Evolutionary conservation across 2,329 filamentous ascomycete genomes (phyloP).

Genomic region (Ilyonectria mors-panacis): DNA sequence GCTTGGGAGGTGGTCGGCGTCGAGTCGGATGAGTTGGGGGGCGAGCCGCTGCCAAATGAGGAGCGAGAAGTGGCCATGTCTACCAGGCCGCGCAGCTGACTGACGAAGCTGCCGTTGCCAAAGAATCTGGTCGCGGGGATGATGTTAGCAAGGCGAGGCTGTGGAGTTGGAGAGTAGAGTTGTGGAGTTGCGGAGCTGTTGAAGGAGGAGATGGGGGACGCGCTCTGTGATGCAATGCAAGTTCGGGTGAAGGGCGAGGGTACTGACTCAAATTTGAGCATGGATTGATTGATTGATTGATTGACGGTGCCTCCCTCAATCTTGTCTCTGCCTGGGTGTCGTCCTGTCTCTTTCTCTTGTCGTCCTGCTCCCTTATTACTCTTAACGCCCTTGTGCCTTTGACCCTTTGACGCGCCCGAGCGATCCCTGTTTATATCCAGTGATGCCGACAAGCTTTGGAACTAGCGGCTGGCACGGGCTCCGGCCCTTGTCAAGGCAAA

Average conservation of each 20-base stretch:
- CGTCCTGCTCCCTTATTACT: conserved; percentile 30
- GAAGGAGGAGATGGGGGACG: conserved; percentile 6
- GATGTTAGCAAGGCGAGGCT: conserved; percentile 31
- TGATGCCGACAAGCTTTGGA: conserved; percentile 38
- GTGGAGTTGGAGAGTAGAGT: not conserved
- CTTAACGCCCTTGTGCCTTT: conserved; percentile 27
- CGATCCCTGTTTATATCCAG: conserved; percentile 46
- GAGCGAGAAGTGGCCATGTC: conserved; percentile 46
- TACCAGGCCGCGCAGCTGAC: conserved; percentile 50
- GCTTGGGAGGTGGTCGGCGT: conserved; percentile 48
- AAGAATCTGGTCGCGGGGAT: conserved; percentile 42
- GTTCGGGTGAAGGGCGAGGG: not conserved
- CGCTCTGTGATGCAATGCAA: conserved; percentile 2
- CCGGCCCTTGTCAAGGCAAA: conserved; percentile 40
- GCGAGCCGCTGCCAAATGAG: conserved; percentile 31
- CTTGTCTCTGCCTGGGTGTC: conserved; percentile 25
- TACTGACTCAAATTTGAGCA: conserved; percentile 51
- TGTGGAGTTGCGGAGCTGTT: conserved; percentile 16
- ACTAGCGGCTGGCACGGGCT: conserved; percentile 48
- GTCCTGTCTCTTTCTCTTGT: conserved; percentile 34
- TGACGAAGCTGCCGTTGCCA: conserved; percentile 46
- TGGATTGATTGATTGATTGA: conserved; percentile 31
- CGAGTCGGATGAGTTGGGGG: conserved; percentile 35
- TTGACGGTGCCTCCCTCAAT: conserved; percentile 22
- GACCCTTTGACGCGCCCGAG: conserved; percentile 40